Evolutionary conservation across 2,329 filamentous ascomycete genomes (phyloP).

Genomic region (Reticulascus tulasneorum): DNA sequence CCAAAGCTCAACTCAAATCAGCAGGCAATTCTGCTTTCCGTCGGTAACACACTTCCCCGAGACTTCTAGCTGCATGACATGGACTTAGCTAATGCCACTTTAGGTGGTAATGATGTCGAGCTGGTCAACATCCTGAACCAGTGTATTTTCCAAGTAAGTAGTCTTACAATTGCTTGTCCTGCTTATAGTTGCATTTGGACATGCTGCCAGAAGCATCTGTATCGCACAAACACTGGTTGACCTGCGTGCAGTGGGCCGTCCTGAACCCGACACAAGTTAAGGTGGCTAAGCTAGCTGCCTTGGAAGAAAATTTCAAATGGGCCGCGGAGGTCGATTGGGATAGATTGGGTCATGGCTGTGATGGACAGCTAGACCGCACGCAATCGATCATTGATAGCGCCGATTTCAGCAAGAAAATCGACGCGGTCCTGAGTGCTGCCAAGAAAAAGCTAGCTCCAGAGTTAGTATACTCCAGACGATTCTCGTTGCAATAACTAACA

Average conservation of each 20-base stretch:
- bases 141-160: constrained; percentile 14
- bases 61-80: too few species aligned
- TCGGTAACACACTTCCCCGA: too few species aligned
- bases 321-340: constrained; percentile 4
- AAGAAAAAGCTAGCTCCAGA: constrained; percentile 6
- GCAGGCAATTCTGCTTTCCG: constrained; percentile 9
- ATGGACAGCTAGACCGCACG: constrained; percentile 2
- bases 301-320: constrained; percentile 1
- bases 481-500: background rate
- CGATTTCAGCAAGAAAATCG: constrained; percentile 4
- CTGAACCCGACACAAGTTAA: constrained; percentile 2
- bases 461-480: constrained; percentile 1
- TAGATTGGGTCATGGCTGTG: constrained; percentile 6
- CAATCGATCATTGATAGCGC: constrained; percentile 1
- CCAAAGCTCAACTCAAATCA: constrained; percentile 6
- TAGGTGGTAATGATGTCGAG: constrained; percentile 12
- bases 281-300: constrained; percentile 3
- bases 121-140: constrained; percentile 16
- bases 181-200: too few species aligned
- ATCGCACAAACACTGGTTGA: too few species aligned
- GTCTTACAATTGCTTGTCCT: too few species aligned
- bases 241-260: too few species aligned
- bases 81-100: background rate
- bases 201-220: too few species aligned
- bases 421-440: constrained; percentile 1